Evolutionary conservation across 495 filamentous ascomycete genomes (phyloP).

Genomic region (Daldinia concentrica): DNA sequence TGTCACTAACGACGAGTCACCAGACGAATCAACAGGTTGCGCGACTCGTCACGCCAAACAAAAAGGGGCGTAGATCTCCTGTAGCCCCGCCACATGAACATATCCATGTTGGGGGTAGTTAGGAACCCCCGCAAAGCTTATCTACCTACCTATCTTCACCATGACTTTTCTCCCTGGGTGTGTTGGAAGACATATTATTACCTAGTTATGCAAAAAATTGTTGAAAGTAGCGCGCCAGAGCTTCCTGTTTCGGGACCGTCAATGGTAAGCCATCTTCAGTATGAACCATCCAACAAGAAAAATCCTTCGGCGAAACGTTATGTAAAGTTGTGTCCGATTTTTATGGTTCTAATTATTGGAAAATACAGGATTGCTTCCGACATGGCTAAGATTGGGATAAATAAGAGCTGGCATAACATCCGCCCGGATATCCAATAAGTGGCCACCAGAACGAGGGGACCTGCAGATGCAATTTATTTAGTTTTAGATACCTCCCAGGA

Average conservation of each 20-base stretch:
- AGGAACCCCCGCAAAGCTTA: background rate
- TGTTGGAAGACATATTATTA: background rate
- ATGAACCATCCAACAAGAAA: background rate
- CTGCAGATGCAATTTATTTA: background rate
- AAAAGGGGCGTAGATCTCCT: background rate
- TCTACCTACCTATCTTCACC: background rate
- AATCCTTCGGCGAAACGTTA: background rate
- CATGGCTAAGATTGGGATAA: background rate
- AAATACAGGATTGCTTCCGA: background rate
- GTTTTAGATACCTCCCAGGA: background rate
- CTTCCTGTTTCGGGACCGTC: conserved; percentile 32
- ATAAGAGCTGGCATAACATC: background rate
- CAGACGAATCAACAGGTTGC: background rate
- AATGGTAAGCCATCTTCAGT: background rate
- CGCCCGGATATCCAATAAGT: background rate
- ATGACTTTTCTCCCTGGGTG: background rate
- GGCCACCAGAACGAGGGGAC: background rate
- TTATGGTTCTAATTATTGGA: background rate
- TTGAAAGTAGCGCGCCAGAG: background rate
- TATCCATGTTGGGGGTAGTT: conserved; percentile 4
- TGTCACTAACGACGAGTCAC: background rate
- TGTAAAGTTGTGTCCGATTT: background rate
- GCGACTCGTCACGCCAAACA: background rate
- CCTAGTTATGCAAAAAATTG: background rate
- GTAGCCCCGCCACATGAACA: background rate